Base-by-base conservation (phyloP, 495 filamentous ascomycete genomes). In the Xylaria sp. region DNA sequence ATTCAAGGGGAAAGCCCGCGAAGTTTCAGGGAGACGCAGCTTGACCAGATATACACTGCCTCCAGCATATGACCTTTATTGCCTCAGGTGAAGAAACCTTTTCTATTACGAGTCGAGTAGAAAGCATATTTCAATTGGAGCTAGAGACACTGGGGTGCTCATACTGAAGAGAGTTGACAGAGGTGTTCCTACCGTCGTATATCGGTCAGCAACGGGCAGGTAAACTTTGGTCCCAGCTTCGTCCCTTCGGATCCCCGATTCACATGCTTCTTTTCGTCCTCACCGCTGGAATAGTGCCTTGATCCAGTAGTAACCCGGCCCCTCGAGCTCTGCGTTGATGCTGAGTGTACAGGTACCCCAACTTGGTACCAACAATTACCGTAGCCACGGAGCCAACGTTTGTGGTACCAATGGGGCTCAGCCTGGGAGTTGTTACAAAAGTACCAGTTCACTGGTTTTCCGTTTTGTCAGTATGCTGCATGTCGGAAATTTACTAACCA, bases 211-310 rank as follows among this genome's bases (percentile, higher is more conserved):
- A 43, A 40, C 37, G 24, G 37, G 11, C 29, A 24, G 14, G 35
- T 26, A 15, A 35, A 15, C 21, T 6, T 29, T 29, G 29, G 37
- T 62, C 59, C 21, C 37, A 6, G 59, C 21, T 62, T 43, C 35
- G 14, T 17, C 29, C 21, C 37, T 41, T 29, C n/a, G 14, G 35
- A 19, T 43, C 37, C 21, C 59, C 37, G 24, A 44, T 46, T 68
- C 66, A 41, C 46, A 46, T 53, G 21, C 66, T 68, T 37, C 19
- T 35, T n/a, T n/a, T n/a, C n/a, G 17, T 68, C 52, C 46, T 41
- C 66, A 68, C 66, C 66, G 66, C 66, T 24, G 53, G 33, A 55
- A 15, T 44, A 62, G n/a, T 62, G 5, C 43, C 17, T n/a, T n/a
- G 24, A 46, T 17, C 21, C 17, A 9, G 24, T 26, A 64, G 11